Evolutionary conservation across 441 rosid species (phyloP).

Genomic region (Pelargonium fulgidum): DNA sequence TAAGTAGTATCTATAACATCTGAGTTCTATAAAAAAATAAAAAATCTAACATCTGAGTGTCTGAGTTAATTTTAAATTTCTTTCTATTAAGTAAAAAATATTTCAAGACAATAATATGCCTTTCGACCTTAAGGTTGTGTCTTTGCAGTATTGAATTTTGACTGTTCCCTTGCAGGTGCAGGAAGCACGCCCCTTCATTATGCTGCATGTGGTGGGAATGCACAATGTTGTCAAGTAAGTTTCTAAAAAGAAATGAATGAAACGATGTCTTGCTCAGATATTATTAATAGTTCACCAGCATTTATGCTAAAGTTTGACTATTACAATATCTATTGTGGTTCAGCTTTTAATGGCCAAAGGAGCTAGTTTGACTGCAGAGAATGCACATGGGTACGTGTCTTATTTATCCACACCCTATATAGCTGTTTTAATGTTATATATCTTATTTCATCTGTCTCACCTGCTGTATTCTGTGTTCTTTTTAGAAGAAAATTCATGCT

Average conservation of each 20-base stretch:
- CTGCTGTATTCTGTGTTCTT: neutral
- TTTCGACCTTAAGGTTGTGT: neutral
- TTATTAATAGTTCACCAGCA: neutral
- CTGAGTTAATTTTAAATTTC: neutral
- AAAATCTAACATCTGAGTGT: neutral
- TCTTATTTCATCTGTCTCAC: conserved; percentile 2
- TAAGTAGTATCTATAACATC: neutral
- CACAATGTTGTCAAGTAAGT: conserved; percentile 88
- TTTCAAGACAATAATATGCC: neutral
- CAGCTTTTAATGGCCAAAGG: conserved; percentile 80
- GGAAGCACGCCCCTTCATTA: conserved; percentile 96
- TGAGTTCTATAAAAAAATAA: too few relatives aligned
- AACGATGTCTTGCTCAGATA: neutral
- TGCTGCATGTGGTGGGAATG: conserved; percentile 94
- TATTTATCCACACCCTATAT: neutral
- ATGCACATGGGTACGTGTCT: conserved; percentile 62
- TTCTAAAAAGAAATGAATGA: neutral
- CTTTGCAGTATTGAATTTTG: neutral
- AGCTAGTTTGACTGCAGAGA: conserved; percentile 58
- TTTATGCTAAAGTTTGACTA: conserved; percentile 15
- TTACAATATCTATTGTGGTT: conserved; percentile 22
- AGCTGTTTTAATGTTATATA: neutral
- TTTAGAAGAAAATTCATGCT: neutral
- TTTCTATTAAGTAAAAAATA: neutral
- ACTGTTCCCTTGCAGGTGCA: conserved; percentile 50